Conservation (phyloP, 768 basidiomycete species). For the Leccinum incarnatum region DNA sequence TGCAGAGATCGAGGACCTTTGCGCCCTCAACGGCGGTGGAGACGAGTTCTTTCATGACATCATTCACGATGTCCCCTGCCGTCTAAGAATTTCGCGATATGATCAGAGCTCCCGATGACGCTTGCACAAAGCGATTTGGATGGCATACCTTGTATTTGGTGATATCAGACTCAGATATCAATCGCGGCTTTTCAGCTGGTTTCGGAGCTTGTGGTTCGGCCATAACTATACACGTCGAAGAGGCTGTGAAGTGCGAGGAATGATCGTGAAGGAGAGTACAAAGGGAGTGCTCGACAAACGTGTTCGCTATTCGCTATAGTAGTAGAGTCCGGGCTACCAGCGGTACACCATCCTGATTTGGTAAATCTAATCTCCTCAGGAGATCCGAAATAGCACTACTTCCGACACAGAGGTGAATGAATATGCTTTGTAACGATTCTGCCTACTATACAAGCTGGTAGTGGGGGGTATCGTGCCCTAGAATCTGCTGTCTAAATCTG, state of each 20-base stretch:
- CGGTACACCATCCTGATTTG: conserved; percentile 21
- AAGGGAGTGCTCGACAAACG: conserved; percentile 4
- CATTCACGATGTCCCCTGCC: conserved; percentile 88
- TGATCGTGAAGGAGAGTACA: conserved; percentile 6
- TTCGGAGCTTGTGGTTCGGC: conserved; percentile 52
- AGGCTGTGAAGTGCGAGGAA: conserved; percentile 2
- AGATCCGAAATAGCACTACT: background rate
- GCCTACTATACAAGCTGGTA: conserved; percentile 28
- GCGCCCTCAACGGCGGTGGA: conserved; percentile 75
- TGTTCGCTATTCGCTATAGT: conserved; percentile 1
- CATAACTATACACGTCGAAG: conserved; percentile 39
- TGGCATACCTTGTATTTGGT: conserved; percentile 80
- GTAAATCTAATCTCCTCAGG: conserved; percentile 11
- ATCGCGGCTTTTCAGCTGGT: conserved; percentile 48
- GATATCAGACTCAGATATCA: conserved; percentile 68
- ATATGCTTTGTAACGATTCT: conserved; percentile 15
- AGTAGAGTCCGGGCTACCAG: background rate
- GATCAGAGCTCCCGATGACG: conserved; percentile 11
- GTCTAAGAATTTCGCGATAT: conserved; percentile 43
- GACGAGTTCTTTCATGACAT: conserved; percentile 83
- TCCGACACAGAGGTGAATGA: background rate
- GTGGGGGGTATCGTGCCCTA: conserved; percentile 25
- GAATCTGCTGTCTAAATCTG: conserved; percentile 19
- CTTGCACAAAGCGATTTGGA: conserved; percentile 10
- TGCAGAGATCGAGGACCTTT: conserved; percentile 85